A percentile compares a stretch with the other conserved stretches of the same genome.
These are phyloP conservation scores for Xylaria grammica DNA, from an alignment of 495 filamentous ascomycete genomes.

Conservation along the genomic window DNA sequence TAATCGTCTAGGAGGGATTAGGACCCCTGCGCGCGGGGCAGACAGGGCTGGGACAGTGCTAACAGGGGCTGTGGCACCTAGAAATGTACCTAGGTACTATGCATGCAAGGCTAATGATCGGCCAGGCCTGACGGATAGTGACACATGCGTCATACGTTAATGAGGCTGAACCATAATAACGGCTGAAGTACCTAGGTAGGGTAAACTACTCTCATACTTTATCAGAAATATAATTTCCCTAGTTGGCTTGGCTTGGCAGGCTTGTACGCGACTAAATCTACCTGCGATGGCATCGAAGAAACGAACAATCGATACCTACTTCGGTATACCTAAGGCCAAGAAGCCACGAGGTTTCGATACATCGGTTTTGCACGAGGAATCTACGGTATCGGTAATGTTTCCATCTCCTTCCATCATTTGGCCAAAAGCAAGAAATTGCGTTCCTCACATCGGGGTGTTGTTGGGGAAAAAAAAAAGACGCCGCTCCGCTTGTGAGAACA, in stretches of 20 bases:
- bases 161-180: slow-evolving; percentile 21
- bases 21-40: slow-evolving; percentile 7
- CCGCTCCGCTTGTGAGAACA: background rate
- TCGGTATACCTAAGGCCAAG: slow-evolving; percentile 43
- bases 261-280: no score
- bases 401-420: background rate
- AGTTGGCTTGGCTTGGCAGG: no score
- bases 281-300: slow-evolving; percentile 41
- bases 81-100: background rate
- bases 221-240: background rate
- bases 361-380: slow-evolving; percentile 11
- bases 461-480: background rate
- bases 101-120: slow-evolving; percentile 23
- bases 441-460: background rate
- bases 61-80: background rate
- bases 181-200: background rate
- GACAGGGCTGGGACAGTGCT: background rate
- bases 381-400: background rate
- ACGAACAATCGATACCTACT: slow-evolving; percentile 58
- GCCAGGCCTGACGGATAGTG: background rate
- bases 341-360: slow-evolving; percentile 35
- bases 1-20: background rate
- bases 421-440: background rate
- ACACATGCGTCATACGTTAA: slow-evolving; percentile 23
- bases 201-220: background rate